Evolutionary conservation across 129 eudicot species (phyloP).

Genomic region (Tanacetum coccineum): DNA sequence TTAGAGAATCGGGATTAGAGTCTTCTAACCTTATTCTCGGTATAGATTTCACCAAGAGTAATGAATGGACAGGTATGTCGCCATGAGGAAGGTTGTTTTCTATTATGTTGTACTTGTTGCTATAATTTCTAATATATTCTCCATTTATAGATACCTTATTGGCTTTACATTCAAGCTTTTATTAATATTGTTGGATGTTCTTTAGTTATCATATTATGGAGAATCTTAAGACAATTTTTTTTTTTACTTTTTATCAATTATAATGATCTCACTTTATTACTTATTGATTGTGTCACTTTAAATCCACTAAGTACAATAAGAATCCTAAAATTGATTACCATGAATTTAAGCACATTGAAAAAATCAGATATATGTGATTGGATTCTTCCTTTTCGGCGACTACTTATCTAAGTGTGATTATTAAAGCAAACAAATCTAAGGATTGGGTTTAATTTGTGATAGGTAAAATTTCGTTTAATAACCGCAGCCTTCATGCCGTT

Average conservation of each 20-base stretch:
- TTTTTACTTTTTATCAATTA: no score
- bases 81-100: neutral
- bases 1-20: slow-evolving; percentile 72
- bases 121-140: neutral
- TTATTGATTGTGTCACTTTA: neutral
- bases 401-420: neutral
- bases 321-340: neutral
- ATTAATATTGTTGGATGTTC: no score
- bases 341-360: neutral
- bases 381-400: neutral
- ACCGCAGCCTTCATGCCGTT: slow-evolving; percentile 64
- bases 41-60: slow-evolving; percentile 80
- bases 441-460: slow-evolving; percentile 13
- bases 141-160: neutral
- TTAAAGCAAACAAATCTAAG: slow-evolving; percentile 17
- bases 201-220: no score
- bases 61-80: slow-evolving; percentile 79
- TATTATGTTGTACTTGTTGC: neutral
- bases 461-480: slow-evolving; percentile 65
- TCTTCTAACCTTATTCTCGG: slow-evolving; percentile 76
- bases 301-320: neutral
- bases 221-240: no score
- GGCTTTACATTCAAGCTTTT: no score
- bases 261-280: no score
- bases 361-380: neutral